Conservation (phyloP, 257 asterid genomes). For the Prunella vulgaris region DNA sequence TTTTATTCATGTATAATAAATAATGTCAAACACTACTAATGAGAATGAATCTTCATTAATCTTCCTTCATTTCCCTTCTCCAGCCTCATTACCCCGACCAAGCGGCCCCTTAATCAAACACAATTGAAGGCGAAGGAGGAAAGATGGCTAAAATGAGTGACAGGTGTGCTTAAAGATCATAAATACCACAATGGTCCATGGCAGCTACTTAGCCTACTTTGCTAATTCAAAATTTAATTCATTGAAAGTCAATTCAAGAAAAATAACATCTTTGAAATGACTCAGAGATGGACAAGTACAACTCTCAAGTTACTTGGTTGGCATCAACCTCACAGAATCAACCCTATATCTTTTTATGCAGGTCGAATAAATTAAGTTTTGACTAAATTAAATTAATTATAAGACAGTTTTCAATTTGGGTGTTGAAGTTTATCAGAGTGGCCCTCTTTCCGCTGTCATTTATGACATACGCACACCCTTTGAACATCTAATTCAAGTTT, state of each 20-base stretch:
- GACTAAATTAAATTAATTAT: neutral
- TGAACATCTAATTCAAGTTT: neutral
- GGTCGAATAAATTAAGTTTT: neutral
- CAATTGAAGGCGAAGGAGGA: constrained; percentile 1
- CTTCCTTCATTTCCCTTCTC: no score
- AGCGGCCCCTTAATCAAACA: no score
- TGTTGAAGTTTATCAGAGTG: constrained; percentile 1
- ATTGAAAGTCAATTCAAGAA: constrained; percentile 15
- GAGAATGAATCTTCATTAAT: no score
- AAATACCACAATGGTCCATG: constrained; percentile 19
- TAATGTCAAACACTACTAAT: no score
- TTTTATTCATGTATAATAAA: no score
- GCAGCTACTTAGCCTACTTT: constrained; percentile 19
- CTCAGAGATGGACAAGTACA: neutral
- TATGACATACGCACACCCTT: neutral
- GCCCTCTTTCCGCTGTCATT: constrained; percentile 15
- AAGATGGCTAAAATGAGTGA: constrained; percentile 12
- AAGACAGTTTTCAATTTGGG: neutral
- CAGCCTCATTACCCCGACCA: no score
- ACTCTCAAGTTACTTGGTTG: neutral
- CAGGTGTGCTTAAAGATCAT: constrained; percentile 15
- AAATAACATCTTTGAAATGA: neutral
- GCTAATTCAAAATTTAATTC: constrained; percentile 16
- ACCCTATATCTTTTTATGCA: neutral
- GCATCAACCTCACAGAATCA: neutral